Evolutionary conservation across 768 basidiomycete species (phyloP).

Genomic region (Tulasnella sp.): DNA sequence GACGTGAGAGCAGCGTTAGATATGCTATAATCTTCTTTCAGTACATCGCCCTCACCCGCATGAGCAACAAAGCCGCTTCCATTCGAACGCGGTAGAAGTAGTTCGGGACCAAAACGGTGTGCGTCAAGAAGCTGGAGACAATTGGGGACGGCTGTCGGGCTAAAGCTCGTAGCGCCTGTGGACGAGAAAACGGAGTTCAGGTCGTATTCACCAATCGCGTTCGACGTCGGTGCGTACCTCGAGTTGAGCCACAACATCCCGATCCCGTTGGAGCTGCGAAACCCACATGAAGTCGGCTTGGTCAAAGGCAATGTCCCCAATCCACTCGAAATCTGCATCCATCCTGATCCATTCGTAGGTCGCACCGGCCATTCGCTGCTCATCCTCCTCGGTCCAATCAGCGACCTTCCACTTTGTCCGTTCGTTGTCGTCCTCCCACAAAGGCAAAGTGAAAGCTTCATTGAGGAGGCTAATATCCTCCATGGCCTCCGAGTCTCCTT

Average conservation of each 20-base stretch:
- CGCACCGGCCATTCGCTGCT: constrained; percentile 86
- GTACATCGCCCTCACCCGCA: constrained; percentile 46
- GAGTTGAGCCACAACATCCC: constrained; percentile 94
- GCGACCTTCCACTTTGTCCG: constrained; percentile 94
- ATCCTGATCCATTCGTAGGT: constrained; percentile 99
- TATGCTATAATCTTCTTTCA: neutral
- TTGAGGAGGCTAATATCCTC: constrained; percentile 93
- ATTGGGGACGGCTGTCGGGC: constrained; percentile 76
- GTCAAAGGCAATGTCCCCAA: constrained; percentile 85
- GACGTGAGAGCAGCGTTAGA: constrained; percentile 30
- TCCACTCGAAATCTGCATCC: constrained; percentile 99
- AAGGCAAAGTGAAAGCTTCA: constrained; percentile 87
- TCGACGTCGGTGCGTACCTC: constrained; percentile 60
- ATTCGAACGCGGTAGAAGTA: constrained; percentile 95
- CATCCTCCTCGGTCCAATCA: constrained; percentile 97
- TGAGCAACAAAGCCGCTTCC: constrained; percentile 84
- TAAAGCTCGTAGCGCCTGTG: constrained; percentile 85
- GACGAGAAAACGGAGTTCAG: constrained; percentile 17
- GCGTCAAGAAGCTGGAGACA: constrained; percentile 86
- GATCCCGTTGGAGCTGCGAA: constrained; percentile 87
- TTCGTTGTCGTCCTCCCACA: constrained; percentile 95
- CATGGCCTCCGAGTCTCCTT: constrained; percentile 86
- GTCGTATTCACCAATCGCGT: neutral
- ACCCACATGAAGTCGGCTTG: constrained; percentile 99
- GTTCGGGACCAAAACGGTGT: constrained; percentile 89